phyloP scores from a whole-genome alignment of 2,329 filamentous ascomycete genomes.

The Colletotrichum tropicicola region DNA sequence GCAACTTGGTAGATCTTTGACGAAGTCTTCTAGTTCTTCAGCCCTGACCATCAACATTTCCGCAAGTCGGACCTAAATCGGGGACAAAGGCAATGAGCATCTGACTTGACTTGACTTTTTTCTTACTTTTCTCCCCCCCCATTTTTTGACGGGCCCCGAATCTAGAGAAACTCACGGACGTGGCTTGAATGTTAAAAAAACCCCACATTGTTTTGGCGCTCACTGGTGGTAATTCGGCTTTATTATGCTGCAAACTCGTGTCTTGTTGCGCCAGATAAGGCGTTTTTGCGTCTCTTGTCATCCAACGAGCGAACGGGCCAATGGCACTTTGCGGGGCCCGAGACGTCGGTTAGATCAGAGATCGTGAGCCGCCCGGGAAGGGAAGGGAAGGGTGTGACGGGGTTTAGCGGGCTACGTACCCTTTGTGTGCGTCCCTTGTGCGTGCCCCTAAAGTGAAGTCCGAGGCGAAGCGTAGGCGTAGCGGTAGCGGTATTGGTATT shows the following conservation, averaged over 20 bases:
- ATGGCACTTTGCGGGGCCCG: slow-evolving; percentile 22
- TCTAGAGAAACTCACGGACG: background rate
- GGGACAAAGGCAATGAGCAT: no score
- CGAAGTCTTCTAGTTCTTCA: background rate
- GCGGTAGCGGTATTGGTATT: background rate
- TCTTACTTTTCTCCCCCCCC: background rate
- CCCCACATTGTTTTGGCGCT: background rate
- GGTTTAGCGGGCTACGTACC: background rate
- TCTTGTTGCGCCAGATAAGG: background rate
- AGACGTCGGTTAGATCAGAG: slow-evolving; percentile 28
- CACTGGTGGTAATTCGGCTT: background rate
- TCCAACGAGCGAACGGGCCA: slow-evolving; percentile 6
- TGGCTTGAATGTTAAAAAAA: slow-evolving; percentile 4
- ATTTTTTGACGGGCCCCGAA: background rate
- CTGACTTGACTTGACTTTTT: background rate
- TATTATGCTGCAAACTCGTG: background rate
- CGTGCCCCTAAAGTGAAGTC: background rate
- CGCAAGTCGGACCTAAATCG: no score
- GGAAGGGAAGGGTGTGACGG: background rate
- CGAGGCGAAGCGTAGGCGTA: background rate
- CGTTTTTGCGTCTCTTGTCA: background rate
- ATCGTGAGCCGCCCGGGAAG: slow-evolving; percentile 26
- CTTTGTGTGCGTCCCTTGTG: background rate
- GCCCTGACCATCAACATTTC: background rate
- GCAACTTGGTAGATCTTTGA: background rate